Base-by-base conservation (phyloP, 2,329 filamentous ascomycete genomes). In the Colletotrichum siamense region DNA sequence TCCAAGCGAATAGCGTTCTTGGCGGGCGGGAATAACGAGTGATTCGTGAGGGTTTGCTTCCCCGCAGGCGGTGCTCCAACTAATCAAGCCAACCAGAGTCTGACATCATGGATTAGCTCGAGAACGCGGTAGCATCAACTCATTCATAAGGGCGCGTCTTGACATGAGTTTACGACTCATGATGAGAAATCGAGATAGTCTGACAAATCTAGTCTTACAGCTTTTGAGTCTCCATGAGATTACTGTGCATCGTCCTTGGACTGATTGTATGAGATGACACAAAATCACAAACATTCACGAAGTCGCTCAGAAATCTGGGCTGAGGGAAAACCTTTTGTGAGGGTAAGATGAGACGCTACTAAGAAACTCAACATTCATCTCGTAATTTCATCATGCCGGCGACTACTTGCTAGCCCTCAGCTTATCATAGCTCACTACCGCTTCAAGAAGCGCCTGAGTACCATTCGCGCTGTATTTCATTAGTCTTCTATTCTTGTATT, bases 371-470 rank as follows among this genome's bases (percentile, higher is more conserved):
- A 22, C n/a, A 26, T 28, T 28, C 5, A 59, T 59, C 24, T 28
- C 55, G 3, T 22, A 4, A 13, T 49, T 49, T 2, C 10, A 49
- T 49, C n/a, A 13, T 13, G 44, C n/a, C 10, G 44, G 44, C 44
- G 26, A 63, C 18, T 18, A 24, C 39, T 28, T 44, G 22, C 63
- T 68, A 7, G 69, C 57, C 12, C 77, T 57, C 26, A 75, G 55
- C 34, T 64, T 61, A 22, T 80, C 79, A n/a, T 80, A 80, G 10
- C 52, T 55, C 3, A 80, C 63, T 16, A 80, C 78, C 7, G 79
- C 77, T 22, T 79, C 78, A 18, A 80, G 63, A n/a, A 80, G 61
- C 12, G 78, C 71, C 39, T 80, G 79, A 4, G 79, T 67, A 18
- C 79, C 79, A 55, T 76, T 70, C 7, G 78, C 78, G 39, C 79